These are phyloP conservation scores for Phytophthora syringae DNA, from an alignment of 352 stramenopile species.

Conservation along the genomic window DNA sequence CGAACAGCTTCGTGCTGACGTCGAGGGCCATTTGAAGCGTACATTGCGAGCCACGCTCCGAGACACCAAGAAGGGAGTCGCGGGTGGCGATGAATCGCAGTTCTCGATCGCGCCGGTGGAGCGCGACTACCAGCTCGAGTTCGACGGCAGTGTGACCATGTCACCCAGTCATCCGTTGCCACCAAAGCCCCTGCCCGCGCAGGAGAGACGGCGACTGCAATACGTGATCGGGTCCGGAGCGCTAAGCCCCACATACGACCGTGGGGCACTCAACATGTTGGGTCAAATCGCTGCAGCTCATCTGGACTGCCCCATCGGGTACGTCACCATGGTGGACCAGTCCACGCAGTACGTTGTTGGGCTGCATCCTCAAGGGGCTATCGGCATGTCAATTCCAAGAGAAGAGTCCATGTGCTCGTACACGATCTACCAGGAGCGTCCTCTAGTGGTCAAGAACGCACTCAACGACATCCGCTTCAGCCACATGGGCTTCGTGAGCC, in stretches of 20 bases:
- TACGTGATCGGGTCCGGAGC: constrained; percentile 52
- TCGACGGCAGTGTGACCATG: constrained; percentile 49
- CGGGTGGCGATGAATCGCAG: constrained; percentile 32
- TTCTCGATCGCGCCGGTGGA: constrained; percentile 44
- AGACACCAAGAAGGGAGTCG: constrained; percentile 24
- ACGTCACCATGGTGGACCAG: constrained; percentile 67
- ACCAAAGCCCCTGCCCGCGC: constrained; percentile 38
- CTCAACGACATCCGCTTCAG: constrained; percentile 70
- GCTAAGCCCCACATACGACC: constrained; percentile 54
- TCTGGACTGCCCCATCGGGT: constrained; percentile 64
- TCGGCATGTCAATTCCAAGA: constrained; percentile 41
- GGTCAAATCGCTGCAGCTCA: constrained; percentile 52
- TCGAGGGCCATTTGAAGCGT: constrained; percentile 37
- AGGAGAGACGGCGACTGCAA: constrained; percentile 49
- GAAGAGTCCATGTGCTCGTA: constrained; percentile 71
- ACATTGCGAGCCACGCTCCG: constrained; percentile 26
- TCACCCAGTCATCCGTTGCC: constrained; percentile 50
- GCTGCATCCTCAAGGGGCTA: constrained; percentile 32
- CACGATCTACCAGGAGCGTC: constrained; percentile 64
- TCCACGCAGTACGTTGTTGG: constrained; percentile 57
- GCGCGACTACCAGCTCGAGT: constrained; percentile 60
- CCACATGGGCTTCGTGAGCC: constrained; percentile 59
- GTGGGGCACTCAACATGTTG: constrained; percentile 57
- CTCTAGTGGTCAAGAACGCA: constrained; percentile 65
- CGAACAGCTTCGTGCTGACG: constrained; percentile 33